phyloP scores from a whole-genome alignment of 768 basidiomycete species.

The Agrocybe chaxingu region DNA sequence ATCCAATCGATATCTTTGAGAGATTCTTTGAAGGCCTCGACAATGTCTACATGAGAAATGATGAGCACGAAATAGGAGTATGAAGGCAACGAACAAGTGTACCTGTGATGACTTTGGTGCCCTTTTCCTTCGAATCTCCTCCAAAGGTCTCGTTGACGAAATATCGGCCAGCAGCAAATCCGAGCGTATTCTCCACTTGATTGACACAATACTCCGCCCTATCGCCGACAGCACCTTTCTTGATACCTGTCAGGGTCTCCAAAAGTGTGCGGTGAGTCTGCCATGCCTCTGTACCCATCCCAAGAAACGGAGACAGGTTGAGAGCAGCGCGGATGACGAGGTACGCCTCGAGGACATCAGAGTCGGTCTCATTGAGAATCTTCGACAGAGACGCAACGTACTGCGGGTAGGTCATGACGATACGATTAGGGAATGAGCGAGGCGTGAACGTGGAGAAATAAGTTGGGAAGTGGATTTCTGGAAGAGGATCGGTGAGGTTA shows the following conservation, averaged over 20 bases:
- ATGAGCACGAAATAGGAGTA: background rate
- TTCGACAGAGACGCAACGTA: constrained; percentile 66
- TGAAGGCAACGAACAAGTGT: background rate
- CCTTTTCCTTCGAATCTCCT: constrained; percentile 75
- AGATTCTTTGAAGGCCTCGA: constrained; percentile 78
- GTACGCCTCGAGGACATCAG: constrained; percentile 82
- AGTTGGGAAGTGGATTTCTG: constrained; percentile 77
- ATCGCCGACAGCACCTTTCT: constrained; percentile 82
- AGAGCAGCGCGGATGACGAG: constrained; percentile 77
- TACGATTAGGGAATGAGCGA: constrained; percentile 66
- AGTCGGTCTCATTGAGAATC: constrained; percentile 64
- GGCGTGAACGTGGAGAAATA: constrained; percentile 87
- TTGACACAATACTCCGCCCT: constrained; percentile 81
- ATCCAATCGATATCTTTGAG: constrained; percentile 83
- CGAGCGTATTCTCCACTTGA: constrained; percentile 68
- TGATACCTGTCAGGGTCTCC: constrained; percentile 78
- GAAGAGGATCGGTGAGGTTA: constrained; percentile 65
- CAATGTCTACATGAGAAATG: constrained; percentile 51
- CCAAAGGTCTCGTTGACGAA: constrained; percentile 85
- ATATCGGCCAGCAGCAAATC: constrained; percentile 87
- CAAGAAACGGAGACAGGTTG: constrained; percentile 65
- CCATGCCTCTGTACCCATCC: constrained; percentile 75
- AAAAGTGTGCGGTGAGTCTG: constrained; percentile 66
- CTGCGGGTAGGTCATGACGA: constrained; percentile 81
- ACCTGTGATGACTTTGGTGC: constrained; percentile 82